Percentiles rank a stretch among this genome's conserved stretches.
phyloP scores from a whole-genome alignment of 768 basidiomycete genomes.

The Phylloporus sp. region DNA sequence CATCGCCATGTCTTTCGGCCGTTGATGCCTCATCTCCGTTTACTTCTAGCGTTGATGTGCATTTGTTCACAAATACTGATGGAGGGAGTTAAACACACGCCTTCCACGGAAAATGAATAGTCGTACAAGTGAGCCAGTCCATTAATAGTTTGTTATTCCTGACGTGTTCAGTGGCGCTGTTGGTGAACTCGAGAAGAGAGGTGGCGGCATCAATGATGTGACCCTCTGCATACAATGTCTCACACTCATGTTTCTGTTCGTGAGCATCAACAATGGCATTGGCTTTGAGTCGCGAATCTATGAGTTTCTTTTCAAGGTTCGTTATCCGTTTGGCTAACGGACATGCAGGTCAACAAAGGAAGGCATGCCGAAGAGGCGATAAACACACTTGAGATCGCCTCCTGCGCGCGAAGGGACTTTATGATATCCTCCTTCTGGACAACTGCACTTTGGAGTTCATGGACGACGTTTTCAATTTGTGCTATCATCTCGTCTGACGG shows the following conservation, averaged over 20 bases:
- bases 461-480: no score
- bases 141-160: not conserved
- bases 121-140: conserved; percentile 1
- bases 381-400: not conserved
- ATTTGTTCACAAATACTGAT: not conserved
- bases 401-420: not conserved
- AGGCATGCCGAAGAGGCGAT: not conserved
- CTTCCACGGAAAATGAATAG: no score
- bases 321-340: not conserved
- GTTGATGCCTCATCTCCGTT: not conserved
- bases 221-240: not conserved
- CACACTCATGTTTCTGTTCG: not conserved
- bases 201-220: not conserved
- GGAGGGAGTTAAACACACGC: not conserved
- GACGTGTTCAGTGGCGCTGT: not conserved
- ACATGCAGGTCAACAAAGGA: not conserved
- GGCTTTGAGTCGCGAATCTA: not conserved
- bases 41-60: not conserved
- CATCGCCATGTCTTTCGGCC: not conserved
- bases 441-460: not conserved
- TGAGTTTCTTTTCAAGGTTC: not conserved
- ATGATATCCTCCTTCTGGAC: not conserved
- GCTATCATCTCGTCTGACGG: no score
- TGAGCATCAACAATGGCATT: not conserved
- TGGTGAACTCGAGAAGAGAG: not conserved